Base-by-base conservation (phyloP, 768 basidiomycete genomes). In the Mycena belliarum region DNA sequence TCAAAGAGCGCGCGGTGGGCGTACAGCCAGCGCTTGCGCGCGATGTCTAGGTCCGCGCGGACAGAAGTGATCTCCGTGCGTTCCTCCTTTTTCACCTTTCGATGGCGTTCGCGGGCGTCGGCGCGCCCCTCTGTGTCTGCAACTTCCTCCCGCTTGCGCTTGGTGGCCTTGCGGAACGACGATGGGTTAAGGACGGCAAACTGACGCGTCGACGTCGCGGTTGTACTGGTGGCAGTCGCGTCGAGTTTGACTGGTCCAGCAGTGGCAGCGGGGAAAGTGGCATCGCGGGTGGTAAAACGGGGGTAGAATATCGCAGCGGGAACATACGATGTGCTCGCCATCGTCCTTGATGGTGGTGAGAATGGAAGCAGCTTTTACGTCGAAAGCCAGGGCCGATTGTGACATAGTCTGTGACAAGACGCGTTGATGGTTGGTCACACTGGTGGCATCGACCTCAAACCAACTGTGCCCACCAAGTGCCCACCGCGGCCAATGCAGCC, bases 1-100 rank as follows among this genome's bases (percentile, higher is more conserved):
- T 72, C 70, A 59, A 86, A 77, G 14, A 83, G 66, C 28, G 73
- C 63, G 0, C 71, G 71, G 59, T 86, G 76, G 38, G 69, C 67
- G 61, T 74, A 66, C 11, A 84, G 54, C 81, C 83, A 85, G 23
- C 70, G 71, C 41, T 74, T 78, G 52, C 48, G 32, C 52, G 52
- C 15, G 23, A 25, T 11, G n/a, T 5, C 18, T 38, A 16, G 37
- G 37, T n/a, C 18, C 37, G 37, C 37, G 37, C 18, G 12, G 37
- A 38, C 37, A n/a, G 20, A 26, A 58, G 21, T 57, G 29, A 10
- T 45, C 45, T 35, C 29, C 40, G n/a, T n/a, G 32, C 46, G 52
- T 2, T 49, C 59, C 1, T 60, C 52, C 21, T 55, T 60, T 50
- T 50, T 60, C 2, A 21, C 20, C 29, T 60, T 60, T 20, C 25